Conservation (phyloP, 805 yeast genomes). For the Maudiozyma saulgeensis region DNA sequence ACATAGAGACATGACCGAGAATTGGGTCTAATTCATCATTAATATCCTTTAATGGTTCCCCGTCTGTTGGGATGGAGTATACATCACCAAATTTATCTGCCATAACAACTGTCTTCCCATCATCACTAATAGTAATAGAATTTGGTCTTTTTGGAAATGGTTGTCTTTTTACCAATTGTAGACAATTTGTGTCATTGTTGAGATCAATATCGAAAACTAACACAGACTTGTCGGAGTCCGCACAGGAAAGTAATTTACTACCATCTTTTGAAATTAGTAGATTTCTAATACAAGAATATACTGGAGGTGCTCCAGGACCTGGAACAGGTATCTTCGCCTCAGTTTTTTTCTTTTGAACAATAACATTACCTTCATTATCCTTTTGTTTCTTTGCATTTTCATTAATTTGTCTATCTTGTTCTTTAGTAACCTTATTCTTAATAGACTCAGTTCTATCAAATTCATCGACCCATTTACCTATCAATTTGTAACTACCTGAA, state of each 20-base stretch:
- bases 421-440: conserved; percentile 40
- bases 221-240: conserved; percentile 78
- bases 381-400: conserved; percentile 29
- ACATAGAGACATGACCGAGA: conserved; percentile 94
- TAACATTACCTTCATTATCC: conserved; percentile 29
- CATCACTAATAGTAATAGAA: conserved; percentile 52
- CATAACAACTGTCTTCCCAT: conserved; percentile 45
- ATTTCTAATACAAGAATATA: conserved; percentile 59
- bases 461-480: conserved; percentile 57
- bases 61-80: conserved; percentile 44
- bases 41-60: conserved; percentile 25
- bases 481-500: conserved; percentile 12
- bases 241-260: conserved; percentile 50
- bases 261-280: conserved; percentile 47
- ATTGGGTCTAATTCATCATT: conserved; percentile 53
- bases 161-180: conserved; percentile 55
- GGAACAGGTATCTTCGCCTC: conserved; percentile 49
- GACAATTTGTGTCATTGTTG: conserved; percentile 30
- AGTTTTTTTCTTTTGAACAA: conserved; percentile 37
- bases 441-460: conserved; percentile 36
- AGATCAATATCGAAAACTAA: conserved; percentile 42
- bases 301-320: conserved; percentile 61
- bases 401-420: conserved; percentile 26
- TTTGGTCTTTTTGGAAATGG: conserved; percentile 89
- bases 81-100: conserved; percentile 98